Base-by-base conservation (phyloP, 129 eudicot genomes). In the Saussurea involucrata region DNA sequence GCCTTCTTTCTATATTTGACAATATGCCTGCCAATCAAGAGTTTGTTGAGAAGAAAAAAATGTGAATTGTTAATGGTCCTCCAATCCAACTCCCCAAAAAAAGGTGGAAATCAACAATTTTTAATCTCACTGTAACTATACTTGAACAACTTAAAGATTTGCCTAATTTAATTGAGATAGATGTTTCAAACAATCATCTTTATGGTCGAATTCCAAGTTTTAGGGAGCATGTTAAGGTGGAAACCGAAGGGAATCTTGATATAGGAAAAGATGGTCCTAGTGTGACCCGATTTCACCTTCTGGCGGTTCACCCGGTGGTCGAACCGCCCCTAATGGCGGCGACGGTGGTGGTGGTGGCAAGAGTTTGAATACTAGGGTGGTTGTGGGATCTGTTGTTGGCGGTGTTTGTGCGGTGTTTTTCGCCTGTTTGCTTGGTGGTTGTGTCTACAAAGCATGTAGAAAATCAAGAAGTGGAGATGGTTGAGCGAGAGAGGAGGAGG, bases 301-400 rank as follows among this genome's bases (percentile, higher is more conserved):
- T 24, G 84, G 81, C n/a, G n/a, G n/a, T n/a, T n/a, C n/a, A n/a
- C n/a, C n/a, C 12, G 66, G 80, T 3, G 73, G 71, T 79, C 40
- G 21, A 17, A 72, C 63, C 13, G 72, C 79, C 22, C 31, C 85
- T 13, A 68, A 69, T 10, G 31, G 53, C 2, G 69, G 69, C 4
- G 70, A 44, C 6, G 42, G 64, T 27, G 18, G 37, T 18, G 42
- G 27, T 27, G 76, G 83, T 24, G 72, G 63, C 24, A 84, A 83
- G 61, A 84, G 81, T 27, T 85, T 87, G 24, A 68, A 77, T 0
- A 75, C 88, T 0, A 89, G 93, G 29, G 81, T 71, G 20, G 81
- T 94, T 24, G 89, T 89, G 40, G 93, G 90, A 2, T 81, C 96
- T 0, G 96, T 91, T 5, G 72, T 91, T 55, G 93, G 95, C 18